Base-by-base conservation (phyloP, 2,329 filamentous ascomycete species). In the Ceratocystis colombiana region DNA sequence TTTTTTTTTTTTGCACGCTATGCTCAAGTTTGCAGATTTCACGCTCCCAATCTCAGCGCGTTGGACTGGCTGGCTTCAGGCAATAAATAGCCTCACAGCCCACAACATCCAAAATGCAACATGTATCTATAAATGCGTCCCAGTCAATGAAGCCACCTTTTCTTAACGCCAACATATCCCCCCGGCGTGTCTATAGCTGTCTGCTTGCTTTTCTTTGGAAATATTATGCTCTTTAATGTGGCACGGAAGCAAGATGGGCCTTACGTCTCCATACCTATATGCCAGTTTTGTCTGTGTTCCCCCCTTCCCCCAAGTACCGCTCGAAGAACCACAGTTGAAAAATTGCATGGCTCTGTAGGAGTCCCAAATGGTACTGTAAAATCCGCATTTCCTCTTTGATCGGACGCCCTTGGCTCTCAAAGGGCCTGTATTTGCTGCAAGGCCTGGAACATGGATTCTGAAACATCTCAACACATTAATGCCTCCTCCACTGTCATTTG, bases 401-500 rank as follows among this genome's bases (percentile, higher is more conserved):
- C 25, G 7, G 28, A 12, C 30, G 12, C 28, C 33, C 53, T 30
- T 5, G 7, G 30, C 10, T 8, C 53, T 8, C 53, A 3, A 57
- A 33, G 7, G 4, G 8, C 22, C 53, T 55, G 8, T 22, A 57
- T n/a, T 33, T 57, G 22, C 30, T 17, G 22, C 25, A 28, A 30
- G 15, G 53, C 25, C 53, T 57, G 7, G 48, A 57, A 30, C 53
- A 5, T 30, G 20, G 15, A 57, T 30, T 30, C 53, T 57, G 53
- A 57, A 57, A 57, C 53, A 28, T 57, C 53, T 57, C 53, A 28
- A n/a, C 22, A 30, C 53, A 57, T 57, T 33, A 57, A 57, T 57
- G 53, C 53, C 53, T 28, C 53, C 53, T 28, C 53, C 53, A 57
- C 53, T 57, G 28, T 30, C 25, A 57, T 57, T 57, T 55, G 50